A percentile compares a stretch with the other conserved stretches of the same genome.
Evolutionary conservation across 805 yeast genomes (phyloP).

Genomic region (Starmerella apis): DNA sequence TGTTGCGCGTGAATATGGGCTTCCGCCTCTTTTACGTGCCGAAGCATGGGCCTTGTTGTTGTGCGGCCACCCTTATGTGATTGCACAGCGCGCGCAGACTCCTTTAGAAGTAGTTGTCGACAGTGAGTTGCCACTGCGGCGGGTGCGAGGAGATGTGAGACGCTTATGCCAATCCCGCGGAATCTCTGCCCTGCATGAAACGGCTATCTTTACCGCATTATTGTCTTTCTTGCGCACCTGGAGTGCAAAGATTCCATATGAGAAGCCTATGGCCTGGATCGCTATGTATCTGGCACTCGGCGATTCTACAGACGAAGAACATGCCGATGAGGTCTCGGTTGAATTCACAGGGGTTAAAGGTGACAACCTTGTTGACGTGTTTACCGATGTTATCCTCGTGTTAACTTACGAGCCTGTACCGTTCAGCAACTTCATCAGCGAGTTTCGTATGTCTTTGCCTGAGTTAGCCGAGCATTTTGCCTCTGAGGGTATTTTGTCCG

Average conservation of each 20-base stretch:
- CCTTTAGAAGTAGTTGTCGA: constrained; percentile 7
- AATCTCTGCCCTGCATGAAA: not conserved
- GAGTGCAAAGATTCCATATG: constrained; percentile 69
- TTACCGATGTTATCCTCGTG: constrained; percentile 16
- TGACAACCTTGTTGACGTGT: constrained; percentile 7
- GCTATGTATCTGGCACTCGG: constrained; percentile 73
- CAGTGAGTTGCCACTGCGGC: constrained; percentile 26
- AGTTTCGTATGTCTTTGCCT: constrained; percentile 55
- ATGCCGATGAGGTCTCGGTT: constrained; percentile 39
- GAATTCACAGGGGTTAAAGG: constrained; percentile 30
- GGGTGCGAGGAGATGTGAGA: constrained; percentile 31
- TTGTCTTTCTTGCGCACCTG: constrained; percentile 58
- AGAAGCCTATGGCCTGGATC: constrained; percentile 75
- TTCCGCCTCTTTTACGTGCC: constrained; percentile 71
- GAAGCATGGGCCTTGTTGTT: constrained; percentile 76
- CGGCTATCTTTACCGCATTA: constrained; percentile 4
- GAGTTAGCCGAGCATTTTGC: constrained; percentile 65
- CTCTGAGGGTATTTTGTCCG: constrained; percentile 64
- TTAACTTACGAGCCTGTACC: constrained; percentile 12
- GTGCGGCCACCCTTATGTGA: constrained; percentile 75
- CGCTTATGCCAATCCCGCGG: constrained; percentile 15
- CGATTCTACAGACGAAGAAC: constrained; percentile 28
- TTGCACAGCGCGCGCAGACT: constrained; percentile 30
- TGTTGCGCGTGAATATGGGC: constrained; percentile 70
- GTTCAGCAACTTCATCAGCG: constrained; percentile 45